Evolutionary conservation across 2,329 filamentous ascomycete genomes (phyloP).

Genomic region (Cephalotrichum gorgonifer): DNA sequence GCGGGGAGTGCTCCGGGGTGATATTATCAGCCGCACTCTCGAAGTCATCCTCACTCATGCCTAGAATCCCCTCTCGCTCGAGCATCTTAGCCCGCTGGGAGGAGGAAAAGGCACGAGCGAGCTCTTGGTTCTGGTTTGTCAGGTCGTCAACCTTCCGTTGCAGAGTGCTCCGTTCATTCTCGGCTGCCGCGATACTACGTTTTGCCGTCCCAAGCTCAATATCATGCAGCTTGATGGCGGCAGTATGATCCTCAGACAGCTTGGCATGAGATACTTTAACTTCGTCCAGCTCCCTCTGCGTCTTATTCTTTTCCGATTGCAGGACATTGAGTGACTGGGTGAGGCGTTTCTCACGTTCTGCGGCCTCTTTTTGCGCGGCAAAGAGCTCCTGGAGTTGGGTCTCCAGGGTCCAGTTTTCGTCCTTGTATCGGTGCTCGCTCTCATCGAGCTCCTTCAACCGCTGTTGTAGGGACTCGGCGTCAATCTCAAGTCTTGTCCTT

Average conservation of each 20-base stretch:
- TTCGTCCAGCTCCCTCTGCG: constrained; percentile 86
- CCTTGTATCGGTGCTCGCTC: constrained; percentile 91
- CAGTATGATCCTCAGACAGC: constrained; percentile 69
- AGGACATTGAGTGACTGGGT: constrained; percentile 59
- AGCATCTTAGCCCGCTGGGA: constrained; percentile 57
- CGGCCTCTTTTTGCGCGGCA: constrained; percentile 60
- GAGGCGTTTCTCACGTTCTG: constrained; percentile 76
- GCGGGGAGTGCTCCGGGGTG: constrained; percentile 84
- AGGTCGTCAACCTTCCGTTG: constrained; percentile 84
- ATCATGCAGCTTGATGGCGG: constrained; percentile 72
- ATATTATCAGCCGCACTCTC: constrained; percentile 56
- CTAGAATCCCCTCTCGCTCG: constrained; percentile 51
- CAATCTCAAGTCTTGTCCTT: constrained; percentile 70
- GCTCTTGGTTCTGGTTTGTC: constrained; percentile 78
- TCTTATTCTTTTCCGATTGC: constrained; percentile 62
- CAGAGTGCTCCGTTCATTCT: constrained; percentile 67
- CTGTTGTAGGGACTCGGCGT: constrained; percentile 69
- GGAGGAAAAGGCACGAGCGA: constrained; percentile 74
- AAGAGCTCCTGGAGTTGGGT: constrained; percentile 81
- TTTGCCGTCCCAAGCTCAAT: constrained; percentile 78
- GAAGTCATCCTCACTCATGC: constrained; percentile 51
- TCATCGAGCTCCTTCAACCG: constrained; percentile 78
- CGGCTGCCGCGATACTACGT: constrained; percentile 66
- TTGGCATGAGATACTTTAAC: constrained; percentile 70
- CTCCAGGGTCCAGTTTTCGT: constrained; percentile 97